Base-by-base conservation (phyloP, 2,329 filamentous ascomycete species). In the Daldinia sp. region DNA sequence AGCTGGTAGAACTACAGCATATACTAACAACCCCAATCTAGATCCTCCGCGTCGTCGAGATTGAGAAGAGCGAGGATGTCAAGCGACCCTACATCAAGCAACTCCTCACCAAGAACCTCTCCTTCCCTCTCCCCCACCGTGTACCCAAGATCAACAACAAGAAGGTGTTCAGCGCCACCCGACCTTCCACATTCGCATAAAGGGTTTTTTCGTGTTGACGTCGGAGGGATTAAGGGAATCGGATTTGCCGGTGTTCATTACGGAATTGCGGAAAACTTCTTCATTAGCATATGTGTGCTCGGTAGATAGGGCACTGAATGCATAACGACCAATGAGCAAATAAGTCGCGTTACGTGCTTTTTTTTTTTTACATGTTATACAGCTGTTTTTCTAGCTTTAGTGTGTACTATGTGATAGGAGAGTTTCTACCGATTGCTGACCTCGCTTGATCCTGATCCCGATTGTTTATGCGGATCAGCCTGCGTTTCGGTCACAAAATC, bases 81-180 rank as follows among this genome's bases (percentile, higher is more conserved):
- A 96, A 95, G 89, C 93, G 96, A 84, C 95, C 96, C 77, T 99
- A 99, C 91, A 97, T 99, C 89, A 97, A 94, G 90, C 96, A 99
- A 88, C 93, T 99, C 84, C 86, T 97, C 82, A 86, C 88, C 85
- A 98, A 98, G 92, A 83, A 90, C 85, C 93, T 99, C 85, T 93
- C 92, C 86, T 99, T 99, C 93, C 96, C 96, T 83, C 93, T 99
- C 78, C 96, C 96, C 82, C 96, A 99, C 90, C 96, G 97, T 81
- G 86, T 94, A 81, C 88, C 91, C 87, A 94, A 94, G 87, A 88
- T 88, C 84, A 85, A 84, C 83, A 90, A 87, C 88, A 92, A 92
- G 89, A 97, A 97, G 90, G 82, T 98, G 83, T 99, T 97, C 88
- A 89, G 92, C 82, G 90, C 93, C 81, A 93, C 90, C 86, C 92